These are phyloP conservation scores for Metschnikowia borealis DNA, from an alignment of 805 yeast genomes.

Conservation along the genomic window DNA sequence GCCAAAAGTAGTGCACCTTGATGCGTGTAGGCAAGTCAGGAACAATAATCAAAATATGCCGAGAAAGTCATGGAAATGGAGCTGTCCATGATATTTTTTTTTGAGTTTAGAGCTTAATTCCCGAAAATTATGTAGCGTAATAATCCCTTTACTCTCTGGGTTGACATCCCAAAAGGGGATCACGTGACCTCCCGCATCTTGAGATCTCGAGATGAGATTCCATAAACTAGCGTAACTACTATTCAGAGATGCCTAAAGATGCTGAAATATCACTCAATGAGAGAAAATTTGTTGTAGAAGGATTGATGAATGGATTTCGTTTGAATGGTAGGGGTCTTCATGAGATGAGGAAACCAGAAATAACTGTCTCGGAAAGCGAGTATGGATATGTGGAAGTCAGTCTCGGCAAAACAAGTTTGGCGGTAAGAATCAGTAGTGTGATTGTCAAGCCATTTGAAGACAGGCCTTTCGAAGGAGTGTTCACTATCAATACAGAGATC, in stretches of 20 bases:
- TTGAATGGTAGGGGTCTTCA: slow-evolving; percentile 65
- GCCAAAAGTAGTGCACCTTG: slow-evolving; percentile 4
- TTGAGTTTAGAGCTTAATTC: background rate
- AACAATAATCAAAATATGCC: background rate
- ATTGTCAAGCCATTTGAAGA: slow-evolving; percentile 81
- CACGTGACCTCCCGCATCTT: slow-evolving; percentile 5
- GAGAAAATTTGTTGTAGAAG: slow-evolving; percentile 53
- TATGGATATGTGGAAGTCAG: slow-evolving; percentile 78
- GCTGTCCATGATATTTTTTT: background rate
- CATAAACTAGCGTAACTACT: background rate
- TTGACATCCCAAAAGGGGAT: background rate
- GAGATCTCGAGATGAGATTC: background rate
- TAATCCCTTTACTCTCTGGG: background rate
- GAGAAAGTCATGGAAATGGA: background rate
- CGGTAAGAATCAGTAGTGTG: slow-evolving; percentile 70
- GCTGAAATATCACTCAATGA: slow-evolving; percentile 65
- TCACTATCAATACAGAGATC: slow-evolving; percentile 78
- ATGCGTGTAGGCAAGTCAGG: background rate
- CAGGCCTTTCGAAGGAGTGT: slow-evolving; percentile 90
- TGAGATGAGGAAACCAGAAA: slow-evolving; percentile 59
- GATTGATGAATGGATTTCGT: slow-evolving; percentile 60
- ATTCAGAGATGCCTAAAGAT: slow-evolving; percentile 51
- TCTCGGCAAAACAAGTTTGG: slow-evolving; percentile 69
- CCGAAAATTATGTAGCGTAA: background rate
- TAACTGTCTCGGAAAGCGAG: slow-evolving; percentile 58